Evolutionary conservation across 176 grass and related monocot species (phyloP), one percentile per base, ranked within the genome.

Genomic region (Triticum urartu): DNA sequence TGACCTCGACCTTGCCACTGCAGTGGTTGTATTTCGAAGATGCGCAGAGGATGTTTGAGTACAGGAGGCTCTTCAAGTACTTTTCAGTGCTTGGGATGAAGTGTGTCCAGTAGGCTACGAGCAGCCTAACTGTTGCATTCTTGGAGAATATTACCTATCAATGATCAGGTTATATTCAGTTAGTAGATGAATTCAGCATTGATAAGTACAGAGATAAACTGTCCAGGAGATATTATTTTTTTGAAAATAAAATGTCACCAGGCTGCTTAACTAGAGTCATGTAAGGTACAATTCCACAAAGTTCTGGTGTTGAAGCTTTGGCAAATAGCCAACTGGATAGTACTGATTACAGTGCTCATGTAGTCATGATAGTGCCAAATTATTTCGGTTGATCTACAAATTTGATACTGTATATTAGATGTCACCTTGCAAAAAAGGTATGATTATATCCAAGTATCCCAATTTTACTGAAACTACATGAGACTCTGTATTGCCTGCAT

Each of bases 71-170:
- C 76, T 95, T 98, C 50, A 98, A 8, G 70, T 95, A 95, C 2
- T 92, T 87, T 21, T 98, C 96, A 0, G 93, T 87, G 85, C 75
- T 89, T 5, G 91, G 88, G 40, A 95, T 91, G 63, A 89, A 91
- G 15, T 98, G 93, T 64, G 93, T 79, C 93, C 96, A 98, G 48
- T 92, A 92, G 58, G 96, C 96, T 11, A 90, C 90, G 1, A 98
- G 58, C 48, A 98, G 67, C 61, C 93, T 89, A 20, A 98, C 90
- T 0, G 96, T 98, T 40, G 90, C 93, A 62, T 90, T 93, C 73
- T 91, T 98, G 28, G 91, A 80, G 73, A 98, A 86, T 56, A 92
- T 74, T 20, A 89, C 96, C 96, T 98, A 89, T 61, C 81, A 79
- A 80, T 26, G 76, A 50, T 90, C 58, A 84, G 4, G 39, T 68